These are phyloP conservation scores for Pueraria montana DNA, from an alignment of 306 rosid genomes.

Conservation along the genomic window DNA sequence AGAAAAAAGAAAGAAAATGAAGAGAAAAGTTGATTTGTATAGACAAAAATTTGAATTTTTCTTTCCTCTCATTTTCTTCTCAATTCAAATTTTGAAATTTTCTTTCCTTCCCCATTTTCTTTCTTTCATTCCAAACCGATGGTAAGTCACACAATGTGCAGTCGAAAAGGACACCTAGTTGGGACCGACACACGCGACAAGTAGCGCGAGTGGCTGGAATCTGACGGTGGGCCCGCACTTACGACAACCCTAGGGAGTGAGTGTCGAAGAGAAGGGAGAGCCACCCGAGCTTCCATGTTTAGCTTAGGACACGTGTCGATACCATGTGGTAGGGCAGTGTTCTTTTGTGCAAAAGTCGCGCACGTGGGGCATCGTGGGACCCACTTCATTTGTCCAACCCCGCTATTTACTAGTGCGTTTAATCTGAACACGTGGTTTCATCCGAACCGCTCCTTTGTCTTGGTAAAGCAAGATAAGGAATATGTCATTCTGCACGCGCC, in stretches of 20 bases:
- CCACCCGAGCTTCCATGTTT: neutral
- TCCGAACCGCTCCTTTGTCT: constrained; percentile 35
- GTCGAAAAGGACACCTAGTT: no score
- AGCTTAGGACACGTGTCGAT: neutral
- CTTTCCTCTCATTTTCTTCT: no score
- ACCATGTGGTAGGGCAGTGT: constrained; percentile 31
- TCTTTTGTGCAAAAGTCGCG: constrained; percentile 34
- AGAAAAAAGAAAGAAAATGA: no score
- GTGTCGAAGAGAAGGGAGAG: neutral
- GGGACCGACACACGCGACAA: no score
- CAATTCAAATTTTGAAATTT: no score
- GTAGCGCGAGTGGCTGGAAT: constrained; percentile 38
- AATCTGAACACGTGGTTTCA: constrained; percentile 29
- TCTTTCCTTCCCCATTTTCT: no score
- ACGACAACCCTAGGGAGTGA: constrained; percentile 2
- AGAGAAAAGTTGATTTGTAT: no score
- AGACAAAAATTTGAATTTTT: no score
- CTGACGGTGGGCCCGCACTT: constrained; percentile 33
- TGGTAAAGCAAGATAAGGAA: constrained; percentile 3
- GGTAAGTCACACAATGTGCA: no score
- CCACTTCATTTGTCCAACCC: constrained; percentile 30
- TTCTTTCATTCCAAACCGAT: no score
- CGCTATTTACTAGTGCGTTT: constrained; percentile 38
- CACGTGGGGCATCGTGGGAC: constrained; percentile 45
- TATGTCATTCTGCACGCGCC: neutral